A percentile compares a stretch with the other conserved stretches of the same genome.
These are phyloP conservation scores for Inga laurina DNA, from an alignment of 306 rosid genomes.

Conservation along the genomic window DNA sequence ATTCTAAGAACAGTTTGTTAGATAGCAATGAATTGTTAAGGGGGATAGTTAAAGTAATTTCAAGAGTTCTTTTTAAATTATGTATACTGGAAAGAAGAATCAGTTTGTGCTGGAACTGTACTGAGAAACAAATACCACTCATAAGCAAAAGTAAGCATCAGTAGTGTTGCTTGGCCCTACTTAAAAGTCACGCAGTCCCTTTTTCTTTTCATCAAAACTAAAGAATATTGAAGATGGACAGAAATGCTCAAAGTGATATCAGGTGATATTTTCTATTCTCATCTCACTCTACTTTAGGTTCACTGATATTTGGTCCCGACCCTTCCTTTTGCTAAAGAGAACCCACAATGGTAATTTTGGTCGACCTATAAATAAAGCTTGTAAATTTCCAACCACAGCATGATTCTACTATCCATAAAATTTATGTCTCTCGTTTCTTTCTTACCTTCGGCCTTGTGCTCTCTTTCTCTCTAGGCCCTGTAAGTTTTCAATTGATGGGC, in stretches of 20 bases:
- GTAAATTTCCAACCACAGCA: conserved; percentile 40
- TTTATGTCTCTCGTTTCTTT: conserved; percentile 36
- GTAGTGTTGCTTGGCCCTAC: conserved; percentile 25
- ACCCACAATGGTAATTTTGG: conserved; percentile 43
- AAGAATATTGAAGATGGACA: conserved; percentile 41
- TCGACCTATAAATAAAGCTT: conserved; percentile 31
- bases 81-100: not conserved
- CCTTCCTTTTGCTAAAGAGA: conserved; percentile 46
- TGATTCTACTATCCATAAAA: conserved; percentile 28
- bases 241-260: conserved; percentile 37
- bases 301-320: conserved; percentile 42
- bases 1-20: not conserved
- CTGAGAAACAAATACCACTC: conserved; percentile 35
- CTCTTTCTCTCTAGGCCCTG: conserved; percentile 23
- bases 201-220: conserved; percentile 25
- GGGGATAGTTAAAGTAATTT: conserved; percentile 20
- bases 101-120: conserved; percentile 24
- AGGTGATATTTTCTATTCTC: conserved; percentile 40
- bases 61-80: not conserved
- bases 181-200: conserved; percentile 19
- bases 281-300: conserved; percentile 36
- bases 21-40: not conserved
- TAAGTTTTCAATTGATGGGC: conserved; percentile 44
- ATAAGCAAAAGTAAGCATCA: conserved; percentile 34
- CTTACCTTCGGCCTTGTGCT: conserved; percentile 38